These are phyloP conservation scores for Pouteria campechiana DNA, from an alignment of 179 eudicot genomes.

Conservation along the genomic window DNA sequence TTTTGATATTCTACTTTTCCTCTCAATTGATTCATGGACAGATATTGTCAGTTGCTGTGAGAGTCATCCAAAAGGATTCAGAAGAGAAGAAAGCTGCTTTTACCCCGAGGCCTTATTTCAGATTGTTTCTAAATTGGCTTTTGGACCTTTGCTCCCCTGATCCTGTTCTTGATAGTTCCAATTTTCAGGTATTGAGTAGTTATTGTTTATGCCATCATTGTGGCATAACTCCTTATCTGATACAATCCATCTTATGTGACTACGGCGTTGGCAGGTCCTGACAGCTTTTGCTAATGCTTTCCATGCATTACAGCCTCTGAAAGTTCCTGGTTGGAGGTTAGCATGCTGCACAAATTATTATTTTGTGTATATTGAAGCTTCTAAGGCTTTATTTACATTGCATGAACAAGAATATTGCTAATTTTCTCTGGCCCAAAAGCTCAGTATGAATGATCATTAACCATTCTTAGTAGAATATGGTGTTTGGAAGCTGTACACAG, in stretches of 20 bases:
- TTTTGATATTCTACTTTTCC: not conserved
- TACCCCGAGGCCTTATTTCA: constrained; percentile 86
- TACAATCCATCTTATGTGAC: not conserved
- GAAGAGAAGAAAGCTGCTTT: constrained; percentile 74
- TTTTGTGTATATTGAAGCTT: too few relatives aligned
- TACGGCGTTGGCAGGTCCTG: constrained; percentile 46
- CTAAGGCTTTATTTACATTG: too few relatives aligned
- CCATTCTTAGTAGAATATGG: too few relatives aligned
- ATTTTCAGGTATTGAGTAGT: constrained; percentile 60
- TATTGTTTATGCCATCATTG: not conserved
- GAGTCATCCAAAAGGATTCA: constrained; percentile 68
- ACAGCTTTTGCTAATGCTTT: constrained; percentile 88
- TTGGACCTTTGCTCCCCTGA: constrained; percentile 69
- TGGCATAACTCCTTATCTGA: not conserved
- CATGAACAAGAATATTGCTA: too few relatives aligned
- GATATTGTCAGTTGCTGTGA: constrained; percentile 75
- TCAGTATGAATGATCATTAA: too few relatives aligned
- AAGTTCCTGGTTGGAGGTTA: constrained; percentile 90
- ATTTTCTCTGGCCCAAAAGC: too few relatives aligned
- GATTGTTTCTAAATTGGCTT: constrained; percentile 82
- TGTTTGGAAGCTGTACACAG: too few relatives aligned
- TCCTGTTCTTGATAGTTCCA: constrained; percentile 73
- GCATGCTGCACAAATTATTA: not conserved
- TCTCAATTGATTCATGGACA: constrained; percentile 8
- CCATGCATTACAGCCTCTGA: constrained; percentile 83